Evolutionary conservation across 805 yeast genomes (phyloP).

Genomic region (Wickerhamiella nectarea): DNA sequence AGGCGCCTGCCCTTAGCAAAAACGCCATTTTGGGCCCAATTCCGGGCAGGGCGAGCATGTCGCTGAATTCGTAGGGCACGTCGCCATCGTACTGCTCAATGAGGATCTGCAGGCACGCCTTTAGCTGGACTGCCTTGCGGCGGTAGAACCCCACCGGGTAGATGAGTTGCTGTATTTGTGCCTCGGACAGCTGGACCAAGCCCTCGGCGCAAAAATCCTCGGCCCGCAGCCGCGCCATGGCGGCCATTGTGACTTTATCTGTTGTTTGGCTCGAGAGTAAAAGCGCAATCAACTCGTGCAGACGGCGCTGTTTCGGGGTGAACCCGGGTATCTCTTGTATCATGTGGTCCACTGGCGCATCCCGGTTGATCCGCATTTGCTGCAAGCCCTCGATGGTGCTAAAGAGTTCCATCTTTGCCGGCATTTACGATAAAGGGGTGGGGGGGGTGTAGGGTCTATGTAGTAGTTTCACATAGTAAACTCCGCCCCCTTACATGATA

Average conservation of each 20-base stretch:
- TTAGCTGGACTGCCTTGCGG: constrained; percentile 60
- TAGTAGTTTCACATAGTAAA: not conserved
- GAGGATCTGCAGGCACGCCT: constrained; percentile 43
- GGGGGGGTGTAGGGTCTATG: not conserved
- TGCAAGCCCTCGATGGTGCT: not conserved
- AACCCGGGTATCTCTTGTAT: constrained; percentile 57
- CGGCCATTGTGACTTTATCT: constrained; percentile 69
- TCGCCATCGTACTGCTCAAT: constrained; percentile 43
- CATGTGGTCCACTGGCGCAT: constrained; percentile 80
- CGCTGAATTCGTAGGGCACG: constrained; percentile 57
- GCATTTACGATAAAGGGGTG: too few relatives aligned
- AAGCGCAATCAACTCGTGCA: constrained; percentile 63
- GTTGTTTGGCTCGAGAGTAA: constrained; percentile 88
- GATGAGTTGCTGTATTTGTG: constrained; percentile 51
- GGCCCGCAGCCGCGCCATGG: constrained; percentile 50
- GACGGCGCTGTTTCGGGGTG: constrained; percentile 33
- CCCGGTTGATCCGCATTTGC: constrained; percentile 47
- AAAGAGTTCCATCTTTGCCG: not conserved
- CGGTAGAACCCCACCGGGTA: constrained; percentile 76
- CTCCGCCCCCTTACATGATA: constrained; percentile 23
- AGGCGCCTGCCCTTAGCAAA: constrained; percentile 64
- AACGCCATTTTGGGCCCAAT: constrained; percentile 95
- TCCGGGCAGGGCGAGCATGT: constrained; percentile 63
- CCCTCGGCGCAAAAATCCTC: constrained; percentile 26
- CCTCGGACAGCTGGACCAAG: constrained; percentile 28